Percentiles rank a stretch among this genome's conserved stretches.
These are phyloP conservation scores for Dothideomycetes sp. DNA, from an alignment of 2,329 filamentous ascomycete species.

Conservation along the genomic window DNA sequence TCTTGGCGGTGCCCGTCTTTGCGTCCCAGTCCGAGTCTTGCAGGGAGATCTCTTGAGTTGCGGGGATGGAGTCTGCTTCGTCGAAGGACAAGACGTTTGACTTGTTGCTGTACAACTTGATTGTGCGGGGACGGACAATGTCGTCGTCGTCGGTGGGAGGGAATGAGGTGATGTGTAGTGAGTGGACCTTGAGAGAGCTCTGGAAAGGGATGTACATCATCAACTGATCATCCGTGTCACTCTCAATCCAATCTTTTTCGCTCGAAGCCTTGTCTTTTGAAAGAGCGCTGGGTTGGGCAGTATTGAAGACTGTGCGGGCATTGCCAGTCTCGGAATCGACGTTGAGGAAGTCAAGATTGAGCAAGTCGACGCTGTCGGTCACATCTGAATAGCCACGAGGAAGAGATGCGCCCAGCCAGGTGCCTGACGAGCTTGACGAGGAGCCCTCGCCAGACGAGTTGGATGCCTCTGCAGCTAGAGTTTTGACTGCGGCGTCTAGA, in stretches of 20 bases:
- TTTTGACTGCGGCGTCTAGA: slow-evolving; percentile 62
- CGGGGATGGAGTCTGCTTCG: slow-evolving; percentile 77
- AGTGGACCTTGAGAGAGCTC: slow-evolving; percentile 80
- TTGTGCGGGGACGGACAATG: slow-evolving; percentile 69
- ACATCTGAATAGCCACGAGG: slow-evolving; percentile 78
- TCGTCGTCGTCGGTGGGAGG: slow-evolving; percentile 55
- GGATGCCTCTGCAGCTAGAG: slow-evolving; percentile 55
- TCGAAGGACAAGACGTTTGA: slow-evolving; percentile 89
- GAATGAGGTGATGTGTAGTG: slow-evolving; percentile 73
- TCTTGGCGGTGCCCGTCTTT: slow-evolving; percentile 41
- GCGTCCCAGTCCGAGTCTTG: slow-evolving; percentile 63
- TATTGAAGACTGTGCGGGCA: slow-evolving; percentile 66
- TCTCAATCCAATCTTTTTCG: slow-evolving; percentile 77
- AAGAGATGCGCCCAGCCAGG: slow-evolving; percentile 66
- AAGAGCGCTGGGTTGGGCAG: slow-evolving; percentile 55
- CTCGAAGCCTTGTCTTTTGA: slow-evolving; percentile 48
- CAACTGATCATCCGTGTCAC: slow-evolving; percentile 92
- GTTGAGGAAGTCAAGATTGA: slow-evolving; percentile 80
- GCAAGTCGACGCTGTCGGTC: slow-evolving; percentile 69
- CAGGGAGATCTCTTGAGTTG: slow-evolving; percentile 72
- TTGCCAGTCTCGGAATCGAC: slow-evolving; percentile 66
- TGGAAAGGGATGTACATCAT: slow-evolving; percentile 90
- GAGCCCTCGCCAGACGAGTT: slow-evolving; percentile 24
- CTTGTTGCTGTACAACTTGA: slow-evolving; percentile 82
- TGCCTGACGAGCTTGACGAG: slow-evolving; percentile 32